Conservation (phyloP, 169 alveolate genomes). For the Cryptosporidium tyzzeri region DNA sequence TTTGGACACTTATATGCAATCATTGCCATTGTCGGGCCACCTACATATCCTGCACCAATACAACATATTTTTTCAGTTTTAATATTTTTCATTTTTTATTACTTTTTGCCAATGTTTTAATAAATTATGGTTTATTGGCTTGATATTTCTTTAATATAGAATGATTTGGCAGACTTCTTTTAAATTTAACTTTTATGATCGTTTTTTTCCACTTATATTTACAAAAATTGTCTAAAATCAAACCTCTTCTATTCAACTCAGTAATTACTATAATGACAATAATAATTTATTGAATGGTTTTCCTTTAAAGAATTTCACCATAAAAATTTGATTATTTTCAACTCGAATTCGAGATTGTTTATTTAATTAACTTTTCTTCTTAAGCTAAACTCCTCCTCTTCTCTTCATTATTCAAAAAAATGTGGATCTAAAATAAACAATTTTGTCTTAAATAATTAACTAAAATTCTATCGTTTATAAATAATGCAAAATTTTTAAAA, state of each 20-base stretch:
- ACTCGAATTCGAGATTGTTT: not conserved
- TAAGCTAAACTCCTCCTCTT: not conserved
- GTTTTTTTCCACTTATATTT: not conserved
- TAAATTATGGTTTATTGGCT: not conserved
- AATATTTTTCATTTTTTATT: not conserved
- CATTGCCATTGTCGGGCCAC: conserved; percentile 92
- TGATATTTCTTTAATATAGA: not conserved
- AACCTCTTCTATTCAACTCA: not conserved
- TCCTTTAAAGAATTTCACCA: not conserved
- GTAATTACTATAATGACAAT: not conserved
- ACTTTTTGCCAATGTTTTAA: not conserved
- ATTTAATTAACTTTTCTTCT: not conserved
- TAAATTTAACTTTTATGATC: not conserved
- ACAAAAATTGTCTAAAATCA: not conserved
- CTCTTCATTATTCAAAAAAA: not conserved
- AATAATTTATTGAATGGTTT: not conserved
- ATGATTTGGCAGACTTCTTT: not conserved
- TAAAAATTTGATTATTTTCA: not conserved
- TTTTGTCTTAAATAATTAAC: not conserved
- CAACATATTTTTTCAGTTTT: conserved; percentile 80
- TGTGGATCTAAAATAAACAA: not conserved
- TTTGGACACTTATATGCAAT: conserved; percentile 88
- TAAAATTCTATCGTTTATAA: not conserved
- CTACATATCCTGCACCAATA: conserved; percentile 95
- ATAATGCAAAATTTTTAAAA: not conserved